Percentiles rank a stretch among this genome's conserved stretches.
These are phyloP conservation scores for Lolium perenne DNA, from an alignment of 176 grass and related monocot genomes.

Conservation along the genomic window DNA sequence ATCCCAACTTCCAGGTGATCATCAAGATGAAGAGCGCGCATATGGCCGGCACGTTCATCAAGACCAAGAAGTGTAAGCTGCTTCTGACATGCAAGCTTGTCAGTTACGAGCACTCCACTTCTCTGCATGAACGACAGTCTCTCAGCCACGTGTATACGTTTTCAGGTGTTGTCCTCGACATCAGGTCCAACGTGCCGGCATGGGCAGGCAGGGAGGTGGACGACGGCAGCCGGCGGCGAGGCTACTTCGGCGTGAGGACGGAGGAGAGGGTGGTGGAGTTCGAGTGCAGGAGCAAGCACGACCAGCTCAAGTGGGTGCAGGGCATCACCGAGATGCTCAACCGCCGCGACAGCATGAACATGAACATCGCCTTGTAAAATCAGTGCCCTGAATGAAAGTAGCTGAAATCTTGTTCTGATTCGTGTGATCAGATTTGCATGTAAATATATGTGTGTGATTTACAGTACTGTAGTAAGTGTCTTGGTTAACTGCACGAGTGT, in stretches of 20 bases:
- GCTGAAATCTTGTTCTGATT: background rate
- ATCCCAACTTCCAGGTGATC: conserved; percentile 74
- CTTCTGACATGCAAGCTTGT: background rate
- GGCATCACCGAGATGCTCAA: conserved; percentile 77
- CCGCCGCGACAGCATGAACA: conserved; percentile 59
- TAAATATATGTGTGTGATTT: background rate
- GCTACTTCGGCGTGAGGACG: conserved; percentile 85
- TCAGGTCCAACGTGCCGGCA: conserved; percentile 66
- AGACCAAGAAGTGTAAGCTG: conserved; percentile 87
- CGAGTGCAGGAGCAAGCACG: conserved; percentile 76
- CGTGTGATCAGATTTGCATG: background rate
- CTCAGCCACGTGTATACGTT: background rate
- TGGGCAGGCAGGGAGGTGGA: conserved; percentile 88
- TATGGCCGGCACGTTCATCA: conserved; percentile 91
- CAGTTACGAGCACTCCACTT: background rate
- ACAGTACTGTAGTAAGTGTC: background rate
- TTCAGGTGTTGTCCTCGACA: conserved; percentile 69
- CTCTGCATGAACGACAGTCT: no score
- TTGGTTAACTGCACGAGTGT: background rate
- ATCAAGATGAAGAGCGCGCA: conserved; percentile 89
- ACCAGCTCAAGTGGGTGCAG: conserved; percentile 71
- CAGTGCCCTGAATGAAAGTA: background rate
- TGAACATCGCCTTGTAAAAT: conserved; percentile 43
- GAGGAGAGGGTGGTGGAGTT: conserved; percentile 82
- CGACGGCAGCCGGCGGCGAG: conserved; percentile 56